Evolutionary conservation across 805 yeast species (phyloP).

Genomic region (Starmerella bacillaris): DNA sequence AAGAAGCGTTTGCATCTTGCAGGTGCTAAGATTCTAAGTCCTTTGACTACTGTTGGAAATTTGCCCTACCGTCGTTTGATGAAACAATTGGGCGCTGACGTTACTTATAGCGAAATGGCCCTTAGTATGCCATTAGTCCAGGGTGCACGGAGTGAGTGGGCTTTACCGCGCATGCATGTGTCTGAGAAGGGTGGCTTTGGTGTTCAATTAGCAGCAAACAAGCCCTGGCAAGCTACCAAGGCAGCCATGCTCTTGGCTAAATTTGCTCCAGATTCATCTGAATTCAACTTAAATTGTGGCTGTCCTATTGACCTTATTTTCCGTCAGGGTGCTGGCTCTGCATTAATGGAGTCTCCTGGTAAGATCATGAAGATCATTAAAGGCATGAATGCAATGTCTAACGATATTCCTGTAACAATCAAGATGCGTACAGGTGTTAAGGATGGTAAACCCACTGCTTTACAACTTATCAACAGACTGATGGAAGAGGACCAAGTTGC

Average conservation of each 20-base stretch:
- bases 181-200: constrained; percentile 80
- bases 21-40: constrained; percentile 75
- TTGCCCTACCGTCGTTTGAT: constrained; percentile 85
- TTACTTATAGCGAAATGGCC: constrained; percentile 94
- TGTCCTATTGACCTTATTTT: constrained; percentile 94
- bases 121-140: constrained; percentile 66
- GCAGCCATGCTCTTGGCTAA: constrained; percentile 65
- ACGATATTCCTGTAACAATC: constrained; percentile 81
- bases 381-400: constrained; percentile 75
- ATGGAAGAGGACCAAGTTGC: constrained; percentile 67
- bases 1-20: constrained; percentile 54
- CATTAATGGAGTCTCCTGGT: constrained; percentile 76
- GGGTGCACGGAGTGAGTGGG: constrained; percentile 94
- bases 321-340: constrained; percentile 90
- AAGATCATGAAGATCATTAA: constrained; percentile 58
- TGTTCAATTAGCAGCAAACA: constrained; percentile 78
- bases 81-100: constrained; percentile 78
- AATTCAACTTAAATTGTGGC: constrained; percentile 83
- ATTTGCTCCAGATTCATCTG: constrained; percentile 46
- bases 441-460: constrained; percentile 80
- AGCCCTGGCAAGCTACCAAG: constrained; percentile 84
- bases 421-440: constrained; percentile 83
- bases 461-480: constrained; percentile 48
- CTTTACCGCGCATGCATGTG: constrained; percentile 73
- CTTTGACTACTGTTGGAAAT: constrained; percentile 94